Base-by-base conservation (phyloP, 2,329 filamentous ascomycete species). In the Monilinia aucupariae region DNA sequence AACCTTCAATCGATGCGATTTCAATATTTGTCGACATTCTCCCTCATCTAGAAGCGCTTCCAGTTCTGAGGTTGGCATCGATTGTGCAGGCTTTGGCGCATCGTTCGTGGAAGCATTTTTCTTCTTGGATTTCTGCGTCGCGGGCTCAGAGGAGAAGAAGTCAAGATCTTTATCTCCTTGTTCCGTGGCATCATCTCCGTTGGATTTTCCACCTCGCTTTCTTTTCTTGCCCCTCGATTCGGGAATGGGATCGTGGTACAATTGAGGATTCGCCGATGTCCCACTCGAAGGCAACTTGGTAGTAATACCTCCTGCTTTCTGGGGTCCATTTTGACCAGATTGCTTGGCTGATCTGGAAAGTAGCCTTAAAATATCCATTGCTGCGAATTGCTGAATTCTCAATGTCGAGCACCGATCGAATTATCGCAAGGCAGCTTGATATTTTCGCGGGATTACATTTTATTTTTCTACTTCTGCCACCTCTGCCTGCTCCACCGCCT, bases 1-100 rank as follows among this genome's bases (percentile, higher is more conserved):
- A 47, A 96, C 83, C 75, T 96, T 96, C 68, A 97, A 80, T 67
- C 92, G 89, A 75, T 96, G 91, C 63, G 86, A 88, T 65, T 87
- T 86, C 65, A 96, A 77, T 13, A 93, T 80, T 64, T 87, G 84
- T 69, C 88, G 87, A 69, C 90, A 87, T 73, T 92, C 85, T 63
- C 88, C 86, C 70, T 89, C 82, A 69, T 85, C 83, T 69, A 91
- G 80, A 34, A 73, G 52, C 45, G 64, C 72, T 22, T 68, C 45
- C 12, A 52, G 20, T 34, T 50, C 59, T 34, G 41, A 55, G 43
- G 69, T 15, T 12, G 30, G 50, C 59, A 61, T 25, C 59, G 30
- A 22, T 50, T 60, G 37, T 32, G 62, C 48, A 17, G 50, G n/a
- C 32, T 60, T 60, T 22, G 54, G 53, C n/a, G 48, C 62, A 43